Evolutionary conservation across 176 grass and related monocot genomes (phyloP), one percentile per base, ranked within the genome.

Genomic region (Carex pumila): DNA sequence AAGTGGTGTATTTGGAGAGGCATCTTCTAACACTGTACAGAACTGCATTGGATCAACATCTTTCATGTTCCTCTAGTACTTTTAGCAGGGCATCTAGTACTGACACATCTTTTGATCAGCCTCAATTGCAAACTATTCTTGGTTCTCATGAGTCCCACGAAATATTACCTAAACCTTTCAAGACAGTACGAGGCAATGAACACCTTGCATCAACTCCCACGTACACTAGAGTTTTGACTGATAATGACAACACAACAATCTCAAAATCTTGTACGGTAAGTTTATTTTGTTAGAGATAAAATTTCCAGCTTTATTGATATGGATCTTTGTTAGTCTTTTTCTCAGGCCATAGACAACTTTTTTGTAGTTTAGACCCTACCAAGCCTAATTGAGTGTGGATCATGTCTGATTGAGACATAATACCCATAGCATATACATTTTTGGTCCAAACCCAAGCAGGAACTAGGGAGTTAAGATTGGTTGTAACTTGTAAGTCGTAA

Each of bases 1-100:
- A 98, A 85, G 92, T 98, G 56, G 84, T 88, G 67, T 79, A 92
- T 77, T 85, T 90, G 75, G 95, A 98, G 55, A 87, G 90, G 71
- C 90, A 98, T 91, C 88, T 98, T 66, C 65, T 98, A 57, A 90
- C 91, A 52, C 85, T 98, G 31, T 98, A 98, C 72, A 88, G 91
- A 85, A 86, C 89, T 71, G 83, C 89, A 81, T 95, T 98, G 59
- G 88, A 93, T 74, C 92, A 89, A 41, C 89, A 93, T 53, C 84
- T 91, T 25, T 76, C 79, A 7, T 79, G 79, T 59, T 87, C 86
- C 52, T 89, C 90, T 84, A 73, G 75, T 39, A 84, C 76, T 65
- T 69, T 83, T 45, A 85, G 34, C 54, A 84, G 86, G 84, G 86
- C 88, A 92, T 12, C 65, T 2, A 81, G 59, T 31, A 65, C n/a